Percentiles rank a stretch among this genome's conserved stretches.
Conservation (phyloP, 176 grass and related monocot species). For the Juncus effusus region DNA sequence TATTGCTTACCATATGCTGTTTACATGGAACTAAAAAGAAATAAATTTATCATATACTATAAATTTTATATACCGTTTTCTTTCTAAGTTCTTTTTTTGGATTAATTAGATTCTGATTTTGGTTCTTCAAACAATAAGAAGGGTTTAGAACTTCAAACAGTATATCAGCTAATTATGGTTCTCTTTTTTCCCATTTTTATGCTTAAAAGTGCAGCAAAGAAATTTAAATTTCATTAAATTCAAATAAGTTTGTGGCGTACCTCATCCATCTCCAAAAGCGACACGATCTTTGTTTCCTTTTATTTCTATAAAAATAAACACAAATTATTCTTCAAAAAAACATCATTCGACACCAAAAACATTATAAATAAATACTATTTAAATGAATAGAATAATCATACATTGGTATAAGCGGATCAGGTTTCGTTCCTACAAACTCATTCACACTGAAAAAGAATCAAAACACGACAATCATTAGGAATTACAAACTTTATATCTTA, state of each 20-base stretch:
- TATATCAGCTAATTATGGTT: no score
- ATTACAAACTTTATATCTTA: background rate
- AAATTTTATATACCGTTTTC: no score
- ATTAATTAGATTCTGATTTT: no score
- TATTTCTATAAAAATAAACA: slow-evolving; percentile 50
- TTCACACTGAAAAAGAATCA: slow-evolving; percentile 54
- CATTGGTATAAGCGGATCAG: slow-evolving; percentile 80
- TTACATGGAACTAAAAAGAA: no score
- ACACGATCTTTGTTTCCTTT: slow-evolving; percentile 50
- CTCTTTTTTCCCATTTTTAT: no score
- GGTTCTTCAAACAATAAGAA: no score
- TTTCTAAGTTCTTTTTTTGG: no score
- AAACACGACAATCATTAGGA: slow-evolving; percentile 5
- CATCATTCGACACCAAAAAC: slow-evolving; percentile 12
- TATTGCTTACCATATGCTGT: no score
- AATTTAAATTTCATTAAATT: background rate
- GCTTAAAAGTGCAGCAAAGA: no score
- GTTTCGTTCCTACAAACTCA: slow-evolving; percentile 72
- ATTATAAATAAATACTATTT: slow-evolving; percentile 24
- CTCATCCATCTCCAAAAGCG: slow-evolving; percentile 58
- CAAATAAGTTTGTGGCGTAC: slow-evolving; percentile 34
- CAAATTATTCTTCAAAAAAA: background rate
- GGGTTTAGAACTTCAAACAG: no score
- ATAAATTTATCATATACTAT: no score
- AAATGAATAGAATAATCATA: slow-evolving; percentile 41